Conservation (phyloP, 2,329 filamentous ascomycete species). For the Exophiala spinifera region DNA sequence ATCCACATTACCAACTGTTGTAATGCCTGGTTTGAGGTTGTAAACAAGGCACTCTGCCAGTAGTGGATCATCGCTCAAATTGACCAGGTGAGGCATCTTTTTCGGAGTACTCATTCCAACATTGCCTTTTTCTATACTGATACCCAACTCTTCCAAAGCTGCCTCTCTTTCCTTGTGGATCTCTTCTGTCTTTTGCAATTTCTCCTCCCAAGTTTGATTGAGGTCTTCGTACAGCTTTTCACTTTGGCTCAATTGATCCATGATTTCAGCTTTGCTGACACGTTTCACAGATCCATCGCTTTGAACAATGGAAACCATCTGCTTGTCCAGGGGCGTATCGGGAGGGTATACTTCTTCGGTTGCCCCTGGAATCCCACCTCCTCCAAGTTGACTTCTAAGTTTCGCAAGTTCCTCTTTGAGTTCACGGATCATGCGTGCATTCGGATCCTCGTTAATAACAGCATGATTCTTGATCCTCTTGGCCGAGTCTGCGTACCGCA, state of each 20-base stretch:
- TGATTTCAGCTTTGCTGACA: slow-evolving; percentile 96
- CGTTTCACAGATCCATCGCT: slow-evolving; percentile 85
- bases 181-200: slow-evolving; percentile 87
- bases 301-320: slow-evolving; percentile 91
- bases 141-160: slow-evolving; percentile 91
- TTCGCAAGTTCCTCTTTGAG: slow-evolving; percentile 90
- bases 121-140: slow-evolving; percentile 98
- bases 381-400: slow-evolving; percentile 78
- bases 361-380: slow-evolving; percentile 40
- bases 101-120: slow-evolving; percentile 93
- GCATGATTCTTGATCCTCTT: slow-evolving; percentile 99
- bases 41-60: slow-evolving; percentile 96
- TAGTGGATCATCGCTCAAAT: slow-evolving; percentile 89
- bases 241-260: slow-evolving; percentile 90
- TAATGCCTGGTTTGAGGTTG: slow-evolving; percentile 93
- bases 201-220: slow-evolving; percentile 99
- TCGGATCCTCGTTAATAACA: slow-evolving; percentile 97
- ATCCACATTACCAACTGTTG: slow-evolving; percentile 91
- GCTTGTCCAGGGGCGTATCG: slow-evolving; percentile 87
- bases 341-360: slow-evolving; percentile 84
- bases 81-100: slow-evolving; percentile 99
- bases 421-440: slow-evolving; percentile 97
- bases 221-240: slow-evolving; percentile 94
- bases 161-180: slow-evolving; percentile 97
- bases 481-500: slow-evolving; percentile 94